Percentiles rank a stretch among this genome's conserved stretches.
Conservation (phyloP, 352 stramenopile genomes). For the Phytophthora foliorum region DNA sequence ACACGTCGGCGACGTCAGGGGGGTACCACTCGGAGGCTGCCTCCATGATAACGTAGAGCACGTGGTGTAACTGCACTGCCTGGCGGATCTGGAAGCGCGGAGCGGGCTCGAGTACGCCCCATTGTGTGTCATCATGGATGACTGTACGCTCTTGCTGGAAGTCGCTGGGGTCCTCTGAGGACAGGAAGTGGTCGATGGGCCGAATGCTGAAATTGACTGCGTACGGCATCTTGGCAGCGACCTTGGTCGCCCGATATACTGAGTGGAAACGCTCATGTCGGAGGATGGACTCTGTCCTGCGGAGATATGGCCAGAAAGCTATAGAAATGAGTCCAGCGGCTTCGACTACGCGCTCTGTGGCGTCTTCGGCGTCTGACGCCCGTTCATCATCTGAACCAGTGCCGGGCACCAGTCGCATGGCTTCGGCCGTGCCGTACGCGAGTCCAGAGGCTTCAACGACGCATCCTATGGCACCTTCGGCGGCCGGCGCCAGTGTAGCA, state of each 20-base stretch:
- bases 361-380: no score
- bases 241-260: slow-evolving; percentile 16
- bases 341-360: no score
- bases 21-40: slow-evolving; percentile 1
- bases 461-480: no score
- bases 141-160: slow-evolving; percentile 7
- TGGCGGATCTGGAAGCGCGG: slow-evolving; percentile 13
- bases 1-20: neutral
- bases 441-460: no score
- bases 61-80: slow-evolving; percentile 1
- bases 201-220: slow-evolving; percentile 5
- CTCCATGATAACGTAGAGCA: neutral
- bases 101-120: neutral
- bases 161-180: slow-evolving; percentile 1
- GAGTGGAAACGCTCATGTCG: slow-evolving; percentile 5
- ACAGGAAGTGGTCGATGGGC: slow-evolving; percentile 20
- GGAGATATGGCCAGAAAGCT: neutral
- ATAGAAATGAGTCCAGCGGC: neutral
- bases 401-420: neutral
- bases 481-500: no score
- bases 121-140: slow-evolving; percentile 14
- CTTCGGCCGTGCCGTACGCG: no score
- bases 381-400: no score
- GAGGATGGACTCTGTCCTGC: slow-evolving; percentile 13
- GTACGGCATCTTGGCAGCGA: slow-evolving; percentile 26